Percentiles rank a stretch among this genome's conserved stretches.
Conservation (phyloP, 164 flowering plant species). For the Magnolia changhungtana region DNA sequence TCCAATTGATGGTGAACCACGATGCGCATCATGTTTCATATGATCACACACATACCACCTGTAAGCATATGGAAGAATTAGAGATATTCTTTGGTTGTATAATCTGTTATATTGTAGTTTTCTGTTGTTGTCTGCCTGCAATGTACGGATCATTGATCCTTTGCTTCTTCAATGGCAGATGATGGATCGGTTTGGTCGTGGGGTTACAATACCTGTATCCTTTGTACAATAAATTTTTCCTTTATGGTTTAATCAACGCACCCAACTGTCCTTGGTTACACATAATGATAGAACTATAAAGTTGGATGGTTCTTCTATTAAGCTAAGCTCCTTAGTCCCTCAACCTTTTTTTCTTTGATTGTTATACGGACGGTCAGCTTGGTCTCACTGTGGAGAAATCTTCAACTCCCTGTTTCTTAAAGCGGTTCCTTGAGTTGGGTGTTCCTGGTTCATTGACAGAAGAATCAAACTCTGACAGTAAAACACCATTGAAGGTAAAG, state of each 20-base stretch:
- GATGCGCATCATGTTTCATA: too few species aligned
- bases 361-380: slow-evolving; percentile 78
- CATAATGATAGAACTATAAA: neutral
- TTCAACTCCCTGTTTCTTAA: slow-evolving; percentile 47
- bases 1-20: too few species aligned
- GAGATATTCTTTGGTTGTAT: neutral
- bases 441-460: slow-evolving; percentile 33
- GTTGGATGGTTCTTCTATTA: neutral
- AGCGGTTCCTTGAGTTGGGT: slow-evolving; percentile 44
- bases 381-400: slow-evolving; percentile 55
- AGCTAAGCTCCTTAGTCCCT: neutral
- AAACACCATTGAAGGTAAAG: slow-evolving; percentile 54
- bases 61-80: neutral
- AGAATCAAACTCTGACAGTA: slow-evolving; percentile 31
- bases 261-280: neutral
- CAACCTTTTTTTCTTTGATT: slow-evolving; percentile 42
- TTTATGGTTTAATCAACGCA: slow-evolving; percentile 1
- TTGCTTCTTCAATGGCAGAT: slow-evolving; percentile 46
- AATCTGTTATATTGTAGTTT: neutral
- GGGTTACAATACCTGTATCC: slow-evolving; percentile 94
- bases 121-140: neutral
- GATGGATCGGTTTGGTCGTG: slow-evolving; percentile 95
- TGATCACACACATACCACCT: neutral
- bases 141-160: too few species aligned
- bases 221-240: slow-evolving; percentile 15